Evolutionary conservation across 176 grass and related monocot species (phyloP).

Genomic region (Lolium multiflorum): DNA sequence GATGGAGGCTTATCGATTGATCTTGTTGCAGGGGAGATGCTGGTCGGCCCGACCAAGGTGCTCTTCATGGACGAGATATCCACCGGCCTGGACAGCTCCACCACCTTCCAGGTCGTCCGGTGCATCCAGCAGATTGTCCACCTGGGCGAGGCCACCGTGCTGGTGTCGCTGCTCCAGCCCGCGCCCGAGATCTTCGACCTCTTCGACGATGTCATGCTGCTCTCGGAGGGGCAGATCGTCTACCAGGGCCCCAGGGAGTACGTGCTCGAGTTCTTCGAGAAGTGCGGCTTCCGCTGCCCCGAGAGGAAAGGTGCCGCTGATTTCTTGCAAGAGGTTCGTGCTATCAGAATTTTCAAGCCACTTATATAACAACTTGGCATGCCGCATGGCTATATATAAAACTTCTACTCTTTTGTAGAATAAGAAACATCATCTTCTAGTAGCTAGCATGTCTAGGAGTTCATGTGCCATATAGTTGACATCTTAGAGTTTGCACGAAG

Average conservation of each 20-base stretch:
- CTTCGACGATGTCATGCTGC: conserved; percentile 89
- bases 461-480: neutral
- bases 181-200: conserved; percentile 88
- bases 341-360: neutral
- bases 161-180: conserved; percentile 93
- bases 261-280: conserved; percentile 89
- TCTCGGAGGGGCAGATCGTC: conserved; percentile 95
- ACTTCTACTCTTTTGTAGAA: neutral
- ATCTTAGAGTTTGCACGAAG: conserved; percentile 1
- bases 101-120: conserved; percentile 85
- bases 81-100: conserved; percentile 95
- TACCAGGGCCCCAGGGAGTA: conserved; percentile 86
- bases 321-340: conserved; percentile 88
- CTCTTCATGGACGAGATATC: conserved; percentile 99
- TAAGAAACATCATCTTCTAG: conserved; percentile 6
- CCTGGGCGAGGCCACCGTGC: conserved; percentile 82
- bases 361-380: neutral
- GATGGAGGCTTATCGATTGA: neutral
- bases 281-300: conserved; percentile 86
- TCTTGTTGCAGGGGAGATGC: conserved; percentile 79
- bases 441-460: neutral
- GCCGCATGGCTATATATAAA: neutral
- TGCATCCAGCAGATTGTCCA: conserved; percentile 97
- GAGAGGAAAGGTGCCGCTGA: conserved; percentile 90
- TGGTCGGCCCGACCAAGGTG: conserved; percentile 98